Percentiles rank a stretch among this genome's conserved stretches.
phyloP scores from a whole-genome alignment of 73 alveolate species.

The Tetrahymena borealis region DNA sequence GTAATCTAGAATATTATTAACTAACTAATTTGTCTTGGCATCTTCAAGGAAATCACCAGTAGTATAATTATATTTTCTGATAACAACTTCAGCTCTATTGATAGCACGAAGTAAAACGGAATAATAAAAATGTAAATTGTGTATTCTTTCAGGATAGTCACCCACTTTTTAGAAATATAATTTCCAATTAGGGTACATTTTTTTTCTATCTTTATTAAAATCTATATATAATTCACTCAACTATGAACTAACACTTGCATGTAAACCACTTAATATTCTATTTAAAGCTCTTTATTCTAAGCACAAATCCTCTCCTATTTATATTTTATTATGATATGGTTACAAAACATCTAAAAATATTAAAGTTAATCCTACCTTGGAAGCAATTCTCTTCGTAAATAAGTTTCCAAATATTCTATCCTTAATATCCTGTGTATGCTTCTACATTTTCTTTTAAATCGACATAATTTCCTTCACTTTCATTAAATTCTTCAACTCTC shows the following conservation, averaged over 20 bases:
- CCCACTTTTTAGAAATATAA: conserved; percentile 68
- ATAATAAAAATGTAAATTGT: conserved; percentile 69
- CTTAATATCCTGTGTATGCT: conserved; percentile 84
- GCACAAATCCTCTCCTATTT: conserved; percentile 53
- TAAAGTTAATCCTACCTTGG: conserved; percentile 35
- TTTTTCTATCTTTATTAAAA: conserved; percentile 37
- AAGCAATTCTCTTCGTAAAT: conserved; percentile 90
- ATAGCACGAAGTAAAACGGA: conserved; percentile 78
- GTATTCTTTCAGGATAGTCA: conserved; percentile 73
- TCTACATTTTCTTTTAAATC: conserved; percentile 78
- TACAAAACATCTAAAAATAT: neutral
- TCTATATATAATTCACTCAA: conserved; percentile 69
- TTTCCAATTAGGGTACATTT: conserved; percentile 57
- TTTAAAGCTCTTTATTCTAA: conserved; percentile 81
- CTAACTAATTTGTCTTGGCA: conserved; percentile 44
- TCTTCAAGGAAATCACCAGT: conserved; percentile 65
- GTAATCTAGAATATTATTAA: conserved; percentile 52
- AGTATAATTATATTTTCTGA: conserved; percentile 57
- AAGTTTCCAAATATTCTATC: conserved; percentile 88
- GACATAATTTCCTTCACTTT: conserved; percentile 33
- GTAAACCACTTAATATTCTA: conserved; percentile 75
- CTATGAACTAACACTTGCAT: conserved; percentile 71
- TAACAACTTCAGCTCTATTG: conserved; percentile 54
- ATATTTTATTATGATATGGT: neutral
- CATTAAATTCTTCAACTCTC: conserved; percentile 38